These are phyloP conservation scores for Ascochyta pisi DNA, from an alignment of 2,329 filamentous ascomycete genomes.

Conservation along the genomic window DNA sequence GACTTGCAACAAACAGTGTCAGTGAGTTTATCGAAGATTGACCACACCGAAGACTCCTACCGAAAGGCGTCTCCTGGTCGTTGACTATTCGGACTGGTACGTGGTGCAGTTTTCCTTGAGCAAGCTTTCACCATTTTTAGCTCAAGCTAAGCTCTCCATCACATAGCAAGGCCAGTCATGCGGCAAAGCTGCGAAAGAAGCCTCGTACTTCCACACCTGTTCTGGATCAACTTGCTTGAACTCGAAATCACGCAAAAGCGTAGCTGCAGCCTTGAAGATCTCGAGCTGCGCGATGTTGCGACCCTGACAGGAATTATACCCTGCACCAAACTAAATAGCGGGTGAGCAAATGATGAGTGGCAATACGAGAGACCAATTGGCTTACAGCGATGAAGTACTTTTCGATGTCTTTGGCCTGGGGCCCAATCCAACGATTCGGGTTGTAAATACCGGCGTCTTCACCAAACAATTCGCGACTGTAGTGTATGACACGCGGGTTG, in stretches of 20 bases:
- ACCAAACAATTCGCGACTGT: constrained; percentile 5
- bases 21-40: no score
- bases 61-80: no score
- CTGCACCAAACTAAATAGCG: constrained; percentile 41
- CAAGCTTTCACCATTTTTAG: no score
- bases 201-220: constrained; percentile 42
- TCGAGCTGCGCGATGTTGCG: constrained; percentile 48
- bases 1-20: no score
- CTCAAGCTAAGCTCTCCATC: background rate
- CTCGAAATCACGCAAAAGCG: constrained; percentile 44
- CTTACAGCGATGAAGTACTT: constrained; percentile 32
- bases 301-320: constrained; percentile 48
- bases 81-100: no score
- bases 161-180: constrained; percentile 31
- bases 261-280: constrained; percentile 45
- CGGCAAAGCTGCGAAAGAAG: constrained; percentile 42
- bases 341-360: background rate
- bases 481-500: constrained; percentile 13
- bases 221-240: constrained; percentile 36
- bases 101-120: no score
- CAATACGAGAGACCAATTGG: background rate
- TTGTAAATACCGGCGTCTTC: constrained; percentile 6
- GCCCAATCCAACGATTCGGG: constrained; percentile 12
- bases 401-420: constrained; percentile 17
- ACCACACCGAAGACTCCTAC: no score